Conservation (phyloP, 805 yeast species). For the Candida insectorum region DNA sequence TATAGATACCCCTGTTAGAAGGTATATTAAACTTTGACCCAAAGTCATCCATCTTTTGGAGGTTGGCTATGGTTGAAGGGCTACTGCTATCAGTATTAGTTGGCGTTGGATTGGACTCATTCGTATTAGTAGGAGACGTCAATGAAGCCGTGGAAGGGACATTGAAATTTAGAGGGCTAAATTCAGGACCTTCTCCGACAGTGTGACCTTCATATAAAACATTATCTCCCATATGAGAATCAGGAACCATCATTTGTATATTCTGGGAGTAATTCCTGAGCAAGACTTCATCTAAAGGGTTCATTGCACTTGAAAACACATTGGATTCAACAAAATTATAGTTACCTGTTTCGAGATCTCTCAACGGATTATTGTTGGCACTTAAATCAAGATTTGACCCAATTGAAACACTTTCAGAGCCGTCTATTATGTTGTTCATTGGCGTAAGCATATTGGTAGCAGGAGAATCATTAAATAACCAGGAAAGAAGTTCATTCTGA, state of each 20-base stretch:
- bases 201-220: background rate
- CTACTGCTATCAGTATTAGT: conserved; percentile 7
- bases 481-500: conserved; percentile 36
- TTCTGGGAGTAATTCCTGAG: conserved; percentile 12
- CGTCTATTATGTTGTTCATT: background rate
- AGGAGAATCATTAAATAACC: conserved; percentile 35
- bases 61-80: conserved; percentile 3
- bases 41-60: conserved; percentile 9
- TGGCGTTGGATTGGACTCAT: conserved; percentile 15
- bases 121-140: conserved; percentile 33
- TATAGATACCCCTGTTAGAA: conserved; percentile 32
- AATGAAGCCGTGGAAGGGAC: conserved; percentile 23
- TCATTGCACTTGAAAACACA: conserved; percentile 32
- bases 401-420: background rate
- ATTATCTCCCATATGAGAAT: background rate
- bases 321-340: conserved; percentile 35
- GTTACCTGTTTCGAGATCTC: background rate
- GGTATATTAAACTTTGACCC: conserved; percentile 18
- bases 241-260: background rate
- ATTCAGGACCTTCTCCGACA: conserved; percentile 1
- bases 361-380: background rate
- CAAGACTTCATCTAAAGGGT: conserved; percentile 39
- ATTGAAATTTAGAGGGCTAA: conserved; percentile 10
- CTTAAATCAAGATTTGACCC: background rate
- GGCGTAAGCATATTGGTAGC: conserved; percentile 9